Evolutionary conservation across 805 yeast species (phyloP), one percentile per base, ranked within the genome.

Genomic region (Saccharomyces cerevisiae): DNA sequence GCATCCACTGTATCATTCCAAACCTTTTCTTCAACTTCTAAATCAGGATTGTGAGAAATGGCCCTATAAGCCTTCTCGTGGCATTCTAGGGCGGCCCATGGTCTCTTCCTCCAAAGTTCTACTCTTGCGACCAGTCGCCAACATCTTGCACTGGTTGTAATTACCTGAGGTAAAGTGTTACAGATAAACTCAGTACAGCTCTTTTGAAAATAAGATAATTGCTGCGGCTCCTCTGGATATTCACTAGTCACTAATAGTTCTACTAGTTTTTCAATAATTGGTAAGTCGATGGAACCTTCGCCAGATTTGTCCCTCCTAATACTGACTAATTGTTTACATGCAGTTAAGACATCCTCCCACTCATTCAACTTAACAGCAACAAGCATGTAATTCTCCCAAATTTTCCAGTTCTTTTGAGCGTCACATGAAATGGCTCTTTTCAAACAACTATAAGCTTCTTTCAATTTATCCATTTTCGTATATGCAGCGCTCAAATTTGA

Each of bases 101-200:
- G 96, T 61, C 79, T 81, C 41, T 77, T 76, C 63, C 92, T 80
- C 97, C 98, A 92, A 9, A 87, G 64, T 64, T 90, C 91, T 13
- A 89, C 96, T 61, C 80, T 79, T 3, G 96, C 87, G n/a, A 89
- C 84, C 5, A 88, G 70, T 65, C 89, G 79, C 96, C 96, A 91
- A 54, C 87, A 74, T 61, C 89, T 77, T 4, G 77, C 69, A 31
- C 67, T 69, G 11, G 81, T 75, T n/a, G 84, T 85, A 51, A 87
- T 81, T 6, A 87, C 83, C 13, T 76, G 64, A 1, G 96, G 96
- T 30, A 92, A 70, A 50, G 77, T 73, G 41, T 77, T 79, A 55
- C 90, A 82, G n/a, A 89, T 75, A 57, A 89, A 82, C 48, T 87
- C 90, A 41, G 84, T 71, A 60, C 92, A 84, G 1, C 82, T 74